Evolutionary conservation across 2,329 filamentous ascomycete genomes (phyloP).

Genomic region (Calonectria henricotiae): DNA sequence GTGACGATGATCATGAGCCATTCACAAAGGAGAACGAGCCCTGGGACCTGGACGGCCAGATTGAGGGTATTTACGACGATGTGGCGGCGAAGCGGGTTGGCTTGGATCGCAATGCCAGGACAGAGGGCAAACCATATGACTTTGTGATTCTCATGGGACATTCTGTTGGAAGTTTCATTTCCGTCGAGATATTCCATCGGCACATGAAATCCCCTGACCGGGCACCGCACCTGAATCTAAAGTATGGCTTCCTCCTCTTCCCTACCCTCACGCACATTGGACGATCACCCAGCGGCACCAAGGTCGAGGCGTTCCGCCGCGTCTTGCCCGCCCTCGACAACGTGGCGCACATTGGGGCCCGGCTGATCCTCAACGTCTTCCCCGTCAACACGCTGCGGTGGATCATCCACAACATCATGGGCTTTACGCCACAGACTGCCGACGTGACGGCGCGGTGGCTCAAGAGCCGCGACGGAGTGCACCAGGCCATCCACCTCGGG

Average conservation of each 20-base stretch:
- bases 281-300: slow-evolving; percentile 72
- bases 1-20: slow-evolving; percentile 67
- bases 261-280: slow-evolving; percentile 83
- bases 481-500: slow-evolving; percentile 74
- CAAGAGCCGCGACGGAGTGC: slow-evolving; percentile 71
- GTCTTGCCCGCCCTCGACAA: slow-evolving; percentile 62
- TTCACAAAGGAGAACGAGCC: slow-evolving; percentile 64
- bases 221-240: slow-evolving; percentile 62
- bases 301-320: slow-evolving; percentile 59
- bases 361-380: slow-evolving; percentile 62
- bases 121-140: slow-evolving; percentile 62
- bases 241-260: slow-evolving; percentile 77
- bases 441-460: slow-evolving; percentile 70
- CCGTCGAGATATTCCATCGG: slow-evolving; percentile 77
- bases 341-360: slow-evolving; percentile 61
- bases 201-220: slow-evolving; percentile 61
- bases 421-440: slow-evolving; percentile 67
- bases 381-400: slow-evolving; percentile 61
- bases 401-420: slow-evolving; percentile 62
- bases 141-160: slow-evolving; percentile 80
- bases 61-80: slow-evolving; percentile 62
- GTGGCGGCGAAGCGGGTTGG: slow-evolving; percentile 56
- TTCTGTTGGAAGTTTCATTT: slow-evolving; percentile 82
- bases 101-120: slow-evolving; percentile 52
- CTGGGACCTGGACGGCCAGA: slow-evolving; percentile 70